Percentiles rank a stretch among this genome's conserved stretches.
phyloP scores from a whole-genome alignment of 192 early-diverging fungal species.

The Coemansia umbellata region DNA sequence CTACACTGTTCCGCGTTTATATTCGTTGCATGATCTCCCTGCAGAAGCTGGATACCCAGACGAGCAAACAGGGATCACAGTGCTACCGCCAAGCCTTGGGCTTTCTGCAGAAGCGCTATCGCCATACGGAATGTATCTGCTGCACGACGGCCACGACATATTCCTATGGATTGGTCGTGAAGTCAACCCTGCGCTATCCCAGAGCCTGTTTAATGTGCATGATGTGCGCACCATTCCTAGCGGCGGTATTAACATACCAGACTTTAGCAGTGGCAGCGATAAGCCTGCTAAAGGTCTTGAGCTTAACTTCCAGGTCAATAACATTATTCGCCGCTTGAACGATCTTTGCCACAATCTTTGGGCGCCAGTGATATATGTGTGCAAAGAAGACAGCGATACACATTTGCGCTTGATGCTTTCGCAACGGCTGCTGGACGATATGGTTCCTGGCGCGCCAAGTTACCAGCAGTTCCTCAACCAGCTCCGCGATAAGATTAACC shows the following conservation, averaged over 20 bases:
- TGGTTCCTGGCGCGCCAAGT: slow-evolving; percentile 72
- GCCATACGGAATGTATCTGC: slow-evolving; percentile 79
- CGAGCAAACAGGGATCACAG: slow-evolving; percentile 53
- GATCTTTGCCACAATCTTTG: slow-evolving; percentile 64
- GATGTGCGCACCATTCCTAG: slow-evolving; percentile 31
- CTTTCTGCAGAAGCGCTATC: slow-evolving; percentile 81
- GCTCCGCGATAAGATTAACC: slow-evolving; percentile 68
- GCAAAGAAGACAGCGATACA: slow-evolving; percentile 91
- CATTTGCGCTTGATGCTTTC: slow-evolving; percentile 78
- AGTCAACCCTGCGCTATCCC: slow-evolving; percentile 68
- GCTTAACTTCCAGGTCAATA: slow-evolving; percentile 67
- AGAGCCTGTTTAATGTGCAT: slow-evolving; percentile 61
- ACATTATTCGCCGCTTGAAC: slow-evolving; percentile 71
- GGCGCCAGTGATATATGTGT: slow-evolving; percentile 74
- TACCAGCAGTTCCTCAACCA: slow-evolving; percentile 73
- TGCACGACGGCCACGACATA: slow-evolving; percentile 78
- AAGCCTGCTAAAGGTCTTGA: slow-evolving; percentile 59
- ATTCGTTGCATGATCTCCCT: slow-evolving; percentile 79
- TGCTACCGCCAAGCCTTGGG: slow-evolving; percentile 76
- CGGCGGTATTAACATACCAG: slow-evolving; percentile 71
- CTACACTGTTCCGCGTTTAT: slow-evolving; percentile 73
- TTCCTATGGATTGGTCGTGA: slow-evolving; percentile 87
- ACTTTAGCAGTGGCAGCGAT: slow-evolving; percentile 66
- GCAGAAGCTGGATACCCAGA: slow-evolving; percentile 49
- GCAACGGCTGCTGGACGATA: slow-evolving; percentile 89